A percentile compares a stretch with the other conserved stretches of the same genome.
phyloP scores from a whole-genome alignment of 176 grass and related monocot species.

The Stipa capillata region DNA sequence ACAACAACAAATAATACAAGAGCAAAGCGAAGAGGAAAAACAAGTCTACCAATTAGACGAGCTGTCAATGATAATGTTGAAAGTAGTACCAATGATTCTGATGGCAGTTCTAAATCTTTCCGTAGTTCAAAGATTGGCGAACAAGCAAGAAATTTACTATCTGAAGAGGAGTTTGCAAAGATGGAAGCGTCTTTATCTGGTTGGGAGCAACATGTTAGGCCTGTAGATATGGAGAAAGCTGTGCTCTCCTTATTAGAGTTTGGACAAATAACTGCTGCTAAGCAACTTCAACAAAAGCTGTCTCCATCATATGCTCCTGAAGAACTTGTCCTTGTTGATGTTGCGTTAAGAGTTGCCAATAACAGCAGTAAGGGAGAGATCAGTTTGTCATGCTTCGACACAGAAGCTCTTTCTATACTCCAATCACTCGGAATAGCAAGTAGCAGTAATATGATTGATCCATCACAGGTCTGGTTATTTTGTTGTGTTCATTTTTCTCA shows the following conservation, averaged over 20 bases:
- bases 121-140: constrained; percentile 36
- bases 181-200: constrained; percentile 71
- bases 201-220: constrained; percentile 89
- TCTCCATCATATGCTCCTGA: constrained; percentile 77
- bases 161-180: constrained; percentile 60
- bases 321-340: constrained; percentile 82
- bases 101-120: constrained; percentile 37
- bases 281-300: constrained; percentile 90
- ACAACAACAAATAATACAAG: constrained; percentile 45
- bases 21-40: constrained; percentile 69
- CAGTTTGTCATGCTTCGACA: constrained; percentile 47
- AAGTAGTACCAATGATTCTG: constrained; percentile 42
- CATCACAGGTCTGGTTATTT: constrained; percentile 64
- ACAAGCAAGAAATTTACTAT: constrained; percentile 42
- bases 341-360: constrained; percentile 69
- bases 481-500: constrained; percentile 7
- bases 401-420: constrained; percentile 44
- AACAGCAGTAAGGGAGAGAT: constrained; percentile 51
- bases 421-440: constrained; percentile 37
- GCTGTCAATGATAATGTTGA: constrained; percentile 46
- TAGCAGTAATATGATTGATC: constrained; percentile 39
- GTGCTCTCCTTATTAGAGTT: constrained; percentile 95
- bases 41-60: constrained; percentile 42
- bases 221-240: constrained; percentile 89
- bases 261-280: constrained; percentile 95